Evolutionary conservation across 306 rosid genomes (phyloP).

Genomic region (Mimosa bimucronata): DNA sequence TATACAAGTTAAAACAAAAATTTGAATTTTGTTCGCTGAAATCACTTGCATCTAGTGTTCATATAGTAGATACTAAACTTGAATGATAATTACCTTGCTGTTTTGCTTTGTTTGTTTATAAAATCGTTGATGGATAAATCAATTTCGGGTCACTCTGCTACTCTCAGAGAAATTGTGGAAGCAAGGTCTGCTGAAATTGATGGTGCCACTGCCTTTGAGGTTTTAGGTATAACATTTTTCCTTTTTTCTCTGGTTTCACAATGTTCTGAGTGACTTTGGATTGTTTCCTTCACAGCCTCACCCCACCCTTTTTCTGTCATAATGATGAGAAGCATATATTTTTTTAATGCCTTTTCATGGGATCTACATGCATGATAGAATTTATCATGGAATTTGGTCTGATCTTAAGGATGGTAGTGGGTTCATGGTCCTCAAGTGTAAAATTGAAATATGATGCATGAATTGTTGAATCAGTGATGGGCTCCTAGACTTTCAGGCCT

Average conservation of each 20-base stretch:
- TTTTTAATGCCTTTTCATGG: neutral
- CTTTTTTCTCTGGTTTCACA: neutral
- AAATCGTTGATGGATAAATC: constrained; percentile 86
- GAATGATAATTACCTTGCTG: neutral
- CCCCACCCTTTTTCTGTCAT: no score
- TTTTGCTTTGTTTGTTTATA: constrained; percentile 39
- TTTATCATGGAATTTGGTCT: neutral
- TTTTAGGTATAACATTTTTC: constrained; percentile 62
- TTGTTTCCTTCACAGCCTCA: neutral
- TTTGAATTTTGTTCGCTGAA: no score
- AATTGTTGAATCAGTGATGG: neutral
- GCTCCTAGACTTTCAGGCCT: no score
- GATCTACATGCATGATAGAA: neutral
- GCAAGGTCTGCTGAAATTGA: constrained; percentile 69
- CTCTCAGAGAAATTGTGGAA: constrained; percentile 77
- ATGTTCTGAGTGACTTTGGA: neutral
- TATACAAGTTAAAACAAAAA: no score
- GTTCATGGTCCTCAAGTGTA: neutral
- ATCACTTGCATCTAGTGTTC: no score
- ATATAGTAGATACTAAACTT: no score
- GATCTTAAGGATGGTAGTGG: neutral
- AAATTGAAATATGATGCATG: neutral
- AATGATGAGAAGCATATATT: neutral
- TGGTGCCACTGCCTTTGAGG: constrained; percentile 83
- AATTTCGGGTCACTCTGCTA: constrained; percentile 84